Conservation (phyloP, 2,329 filamentous ascomycete species). For the Exophiala calicioides region DNA sequence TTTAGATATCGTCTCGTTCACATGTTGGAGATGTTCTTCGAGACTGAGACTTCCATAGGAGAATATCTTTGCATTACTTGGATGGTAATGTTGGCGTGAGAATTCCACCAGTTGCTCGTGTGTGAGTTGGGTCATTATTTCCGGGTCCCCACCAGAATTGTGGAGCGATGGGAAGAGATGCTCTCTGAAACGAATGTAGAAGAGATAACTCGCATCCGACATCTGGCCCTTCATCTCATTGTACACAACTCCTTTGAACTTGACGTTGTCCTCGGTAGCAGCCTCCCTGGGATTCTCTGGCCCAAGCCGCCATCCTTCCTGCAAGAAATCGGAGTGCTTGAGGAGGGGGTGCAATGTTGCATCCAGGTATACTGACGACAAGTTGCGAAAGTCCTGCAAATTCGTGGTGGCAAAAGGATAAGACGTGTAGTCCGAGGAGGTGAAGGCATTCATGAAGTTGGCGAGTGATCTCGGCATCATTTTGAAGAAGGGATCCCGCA, state of each 20-base stretch:
- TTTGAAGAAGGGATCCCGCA: conserved; percentile 98
- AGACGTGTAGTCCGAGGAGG: conserved; percentile 91
- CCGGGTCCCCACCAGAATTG: conserved; percentile 94
- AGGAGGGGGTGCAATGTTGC: conserved; percentile 87
- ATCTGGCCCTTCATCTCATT: conserved; percentile 99
- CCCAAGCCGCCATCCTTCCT: conserved; percentile 95
- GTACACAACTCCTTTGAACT: conserved; percentile 98
- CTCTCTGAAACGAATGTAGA: conserved; percentile 93
- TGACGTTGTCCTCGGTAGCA: conserved; percentile 45
- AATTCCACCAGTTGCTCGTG: conserved; percentile 87
- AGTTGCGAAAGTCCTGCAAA: conserved; percentile 88
- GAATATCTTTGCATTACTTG: conserved; percentile 93
- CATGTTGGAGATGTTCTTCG: conserved; percentile 73
- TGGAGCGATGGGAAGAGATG: conserved; percentile 92
- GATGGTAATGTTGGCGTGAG: conserved; percentile 92
- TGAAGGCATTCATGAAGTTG: conserved; percentile 99
- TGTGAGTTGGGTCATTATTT: conserved; percentile 93
- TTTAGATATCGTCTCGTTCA: conserved; percentile 70
- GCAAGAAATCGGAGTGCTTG: conserved; percentile 87
- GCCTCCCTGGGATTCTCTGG: conserved; percentile 76
- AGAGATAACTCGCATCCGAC: conserved; percentile 94
- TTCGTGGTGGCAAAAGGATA: conserved; percentile 99
- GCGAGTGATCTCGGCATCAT: conserved; percentile 98
- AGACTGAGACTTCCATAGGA: conserved; percentile 95
- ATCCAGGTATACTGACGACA: conserved; percentile 95